phyloP scores from a whole-genome alignment of 495 filamentous ascomycete genomes.

The Beverwykella pulmonaria region DNA sequence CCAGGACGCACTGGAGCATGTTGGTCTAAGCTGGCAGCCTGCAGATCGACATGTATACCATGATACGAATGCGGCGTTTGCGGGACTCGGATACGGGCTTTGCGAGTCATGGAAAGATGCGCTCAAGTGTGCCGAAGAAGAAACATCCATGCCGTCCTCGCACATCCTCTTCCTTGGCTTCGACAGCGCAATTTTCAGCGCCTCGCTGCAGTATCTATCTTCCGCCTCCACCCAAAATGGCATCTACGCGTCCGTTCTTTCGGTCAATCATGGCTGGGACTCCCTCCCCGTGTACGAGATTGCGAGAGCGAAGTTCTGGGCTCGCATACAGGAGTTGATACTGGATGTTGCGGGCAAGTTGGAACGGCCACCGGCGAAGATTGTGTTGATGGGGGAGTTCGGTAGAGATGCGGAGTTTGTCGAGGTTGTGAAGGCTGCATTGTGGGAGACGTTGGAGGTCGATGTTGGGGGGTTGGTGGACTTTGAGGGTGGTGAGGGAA shows the following conservation, averaged over 20 bases:
- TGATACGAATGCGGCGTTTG: constrained; percentile 12
- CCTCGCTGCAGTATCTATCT: neutral
- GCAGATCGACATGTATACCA: neutral
- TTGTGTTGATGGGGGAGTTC: constrained; percentile 6
- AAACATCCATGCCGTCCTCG: neutral
- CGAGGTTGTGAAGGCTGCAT: constrained; percentile 1
- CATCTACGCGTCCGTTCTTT: neutral
- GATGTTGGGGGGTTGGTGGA: neutral
- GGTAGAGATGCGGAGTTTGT: constrained; percentile 2
- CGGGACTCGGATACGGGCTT: constrained; percentile 4
- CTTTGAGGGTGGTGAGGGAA: neutral
- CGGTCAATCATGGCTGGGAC: neutral
- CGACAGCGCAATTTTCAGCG: constrained; percentile 6
- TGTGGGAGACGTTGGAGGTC: constrained; percentile 10
- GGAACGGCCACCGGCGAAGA: neutral
- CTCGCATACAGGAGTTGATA: constrained; percentile 6
- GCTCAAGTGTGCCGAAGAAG: neutral
- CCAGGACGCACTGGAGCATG: constrained; percentile 7
- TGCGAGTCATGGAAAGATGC: constrained; percentile 5
- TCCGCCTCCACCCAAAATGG: neutral
- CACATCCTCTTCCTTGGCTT: constrained; percentile 13
- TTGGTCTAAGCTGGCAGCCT: neutral
- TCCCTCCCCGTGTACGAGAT: constrained; percentile 8
- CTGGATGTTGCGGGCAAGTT: constrained; percentile 3
- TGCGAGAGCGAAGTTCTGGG: constrained; percentile 10